Percentiles rank a stretch among this genome's conserved stretches.
Evolutionary conservation across 768 basidiomycete genomes (phyloP).

Genomic region (Serendipita vermifera): DNA sequence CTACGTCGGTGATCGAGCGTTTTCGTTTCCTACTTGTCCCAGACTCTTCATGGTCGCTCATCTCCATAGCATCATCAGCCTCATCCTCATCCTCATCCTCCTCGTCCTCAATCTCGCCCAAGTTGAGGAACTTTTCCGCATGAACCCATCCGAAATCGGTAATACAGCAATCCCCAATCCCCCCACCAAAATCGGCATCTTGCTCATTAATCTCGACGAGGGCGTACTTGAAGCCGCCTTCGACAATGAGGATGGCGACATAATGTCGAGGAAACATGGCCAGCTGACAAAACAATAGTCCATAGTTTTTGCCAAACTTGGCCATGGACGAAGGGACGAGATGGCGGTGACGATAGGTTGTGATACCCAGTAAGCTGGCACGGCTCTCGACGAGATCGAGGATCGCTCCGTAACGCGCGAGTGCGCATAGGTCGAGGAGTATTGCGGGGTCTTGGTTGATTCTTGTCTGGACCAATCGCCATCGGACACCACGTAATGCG

Average conservation of each 20-base stretch:
- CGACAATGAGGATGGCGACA: constrained; percentile 70
- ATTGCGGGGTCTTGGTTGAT: constrained; percentile 58
- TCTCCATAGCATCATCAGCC: constrained; percentile 45
- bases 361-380: constrained; percentile 72
- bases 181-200: constrained; percentile 16
- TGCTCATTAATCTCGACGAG: constrained; percentile 40
- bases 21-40: not conserved
- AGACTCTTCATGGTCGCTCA: constrained; percentile 45
- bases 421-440: constrained; percentile 30
- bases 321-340: constrained; percentile 30
- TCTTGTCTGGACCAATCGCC: constrained; percentile 37
- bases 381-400: constrained; percentile 72
- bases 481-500: constrained; percentile 56
- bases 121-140: constrained; percentile 9
- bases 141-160: constrained; percentile 17
- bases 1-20: not conserved
- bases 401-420: constrained; percentile 44
- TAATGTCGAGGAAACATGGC: constrained; percentile 68
- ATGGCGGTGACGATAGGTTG: constrained; percentile 55
- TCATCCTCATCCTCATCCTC: constrained; percentile 39
- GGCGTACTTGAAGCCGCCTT: constrained; percentile 68
- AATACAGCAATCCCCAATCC: constrained; percentile 11
- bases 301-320: constrained; percentile 54
- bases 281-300: constrained; percentile 66
- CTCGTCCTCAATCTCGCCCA: not conserved